A percentile compares a stretch with the other conserved stretches of the same genome.
Evolutionary conservation across 805 yeast genomes (phyloP).

Genomic region (Hemisphaericaspora nanyangensis): DNA sequence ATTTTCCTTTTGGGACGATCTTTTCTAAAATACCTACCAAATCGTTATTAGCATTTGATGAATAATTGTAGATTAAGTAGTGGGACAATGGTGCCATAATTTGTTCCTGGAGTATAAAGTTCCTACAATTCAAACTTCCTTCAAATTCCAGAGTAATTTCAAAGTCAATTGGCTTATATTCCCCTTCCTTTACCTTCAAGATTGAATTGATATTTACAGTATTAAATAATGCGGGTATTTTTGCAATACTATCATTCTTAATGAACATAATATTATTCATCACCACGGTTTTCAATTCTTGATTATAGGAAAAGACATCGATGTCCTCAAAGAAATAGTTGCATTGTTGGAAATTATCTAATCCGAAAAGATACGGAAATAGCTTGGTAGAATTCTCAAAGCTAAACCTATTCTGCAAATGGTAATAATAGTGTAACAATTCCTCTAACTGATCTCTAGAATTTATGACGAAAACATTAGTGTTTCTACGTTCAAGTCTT

Average conservation of each 20-base stretch:
- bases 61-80: slow-evolving; percentile 28
- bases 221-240: slow-evolving; percentile 6
- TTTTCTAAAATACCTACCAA: background rate
- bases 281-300: background rate
- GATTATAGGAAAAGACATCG: background rate
- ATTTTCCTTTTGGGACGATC: background rate
- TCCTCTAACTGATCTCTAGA: background rate
- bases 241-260: slow-evolving; percentile 5
- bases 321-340: slow-evolving; percentile 17
- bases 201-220: slow-evolving; percentile 7
- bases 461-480: slow-evolving; percentile 5
- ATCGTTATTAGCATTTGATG: slow-evolving; percentile 6
- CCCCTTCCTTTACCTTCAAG: background rate
- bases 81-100: slow-evolving; percentile 30
- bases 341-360: slow-evolving; percentile 22
- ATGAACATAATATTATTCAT: slow-evolving; percentile 14
- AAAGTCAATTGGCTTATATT: background rate
- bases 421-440: slow-evolving; percentile 7
- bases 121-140: slow-evolving; percentile 23
- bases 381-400: slow-evolving; percentile 7
- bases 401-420: slow-evolving; percentile 2
- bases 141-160: background rate
- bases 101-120: slow-evolving; percentile 24
- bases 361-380: slow-evolving; percentile 36
- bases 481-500: background rate